phyloP scores from a whole-genome alignment of 306 rosid species.

The Trifolium dubium region DNA sequence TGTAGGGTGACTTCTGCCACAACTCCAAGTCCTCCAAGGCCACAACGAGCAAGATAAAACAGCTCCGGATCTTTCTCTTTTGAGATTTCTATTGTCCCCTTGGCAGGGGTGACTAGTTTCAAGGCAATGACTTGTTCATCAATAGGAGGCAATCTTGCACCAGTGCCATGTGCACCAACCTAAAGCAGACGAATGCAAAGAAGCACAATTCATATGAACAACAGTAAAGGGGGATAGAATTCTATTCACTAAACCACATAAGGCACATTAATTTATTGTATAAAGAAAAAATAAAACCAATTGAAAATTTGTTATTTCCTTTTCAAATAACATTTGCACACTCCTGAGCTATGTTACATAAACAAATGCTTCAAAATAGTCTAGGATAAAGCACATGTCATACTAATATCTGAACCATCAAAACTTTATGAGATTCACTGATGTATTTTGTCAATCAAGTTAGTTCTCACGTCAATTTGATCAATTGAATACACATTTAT shows the following conservation, averaged over 20 bases:
- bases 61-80: constrained; percentile 87
- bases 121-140: constrained; percentile 91
- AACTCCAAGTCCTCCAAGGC: constrained; percentile 97
- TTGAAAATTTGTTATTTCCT: not conserved
- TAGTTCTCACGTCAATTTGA: not conserved
- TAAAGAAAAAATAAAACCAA: not conserved
- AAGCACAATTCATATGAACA: not conserved
- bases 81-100: constrained; percentile 87
- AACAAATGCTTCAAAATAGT: constrained; percentile 20
- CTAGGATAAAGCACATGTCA: not conserved
- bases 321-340: constrained; percentile 8
- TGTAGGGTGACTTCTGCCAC: constrained; percentile 98
- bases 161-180: constrained; percentile 99
- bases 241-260: constrained; percentile 3
- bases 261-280: not conserved
- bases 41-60: constrained; percentile 94
- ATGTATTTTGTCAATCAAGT: not conserved
- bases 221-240: not conserved
- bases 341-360: not conserved
- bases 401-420: not conserved
- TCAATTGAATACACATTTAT: not conserved
- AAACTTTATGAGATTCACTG: not conserved
- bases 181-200: constrained; percentile 41
- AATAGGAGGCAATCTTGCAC: constrained; percentile 94
- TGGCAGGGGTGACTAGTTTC: constrained; percentile 94